These are phyloP conservation scores for Metarhizium robertsii DNA, from an alignment of 2,329 filamentous ascomycete genomes.

Conservation along the genomic window DNA sequence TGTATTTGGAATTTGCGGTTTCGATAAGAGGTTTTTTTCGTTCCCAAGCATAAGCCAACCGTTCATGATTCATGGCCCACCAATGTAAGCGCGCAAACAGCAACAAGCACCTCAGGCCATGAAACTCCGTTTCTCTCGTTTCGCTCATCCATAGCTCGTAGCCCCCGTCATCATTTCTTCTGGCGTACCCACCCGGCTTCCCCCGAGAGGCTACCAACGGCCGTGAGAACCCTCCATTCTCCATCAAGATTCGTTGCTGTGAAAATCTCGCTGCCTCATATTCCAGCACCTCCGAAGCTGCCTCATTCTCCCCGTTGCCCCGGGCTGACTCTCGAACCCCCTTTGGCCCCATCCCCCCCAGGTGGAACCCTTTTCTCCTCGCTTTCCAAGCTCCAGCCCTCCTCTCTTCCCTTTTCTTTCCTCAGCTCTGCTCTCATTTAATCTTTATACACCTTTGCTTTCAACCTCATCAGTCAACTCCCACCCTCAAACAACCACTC, in stretches of 20 bases:
- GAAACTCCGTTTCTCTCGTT: constrained; percentile 8
- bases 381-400: constrained; percentile 25
- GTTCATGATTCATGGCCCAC: constrained; percentile 9
- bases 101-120: constrained; percentile 21
- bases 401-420: constrained; percentile 32
- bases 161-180: constrained; percentile 14
- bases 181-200: constrained; percentile 25
- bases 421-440: constrained; percentile 19
- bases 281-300: constrained; percentile 5
- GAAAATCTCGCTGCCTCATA: constrained; percentile 22
- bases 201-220: constrained; percentile 22
- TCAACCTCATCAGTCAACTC: constrained; percentile 22
- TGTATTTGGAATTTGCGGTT: not conserved
- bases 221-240: constrained; percentile 10
- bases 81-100: constrained; percentile 5
- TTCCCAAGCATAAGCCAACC: not conserved
- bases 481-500: constrained; percentile 16
- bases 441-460: constrained; percentile 24
- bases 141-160: constrained; percentile 7
- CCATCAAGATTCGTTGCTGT: constrained; percentile 16
- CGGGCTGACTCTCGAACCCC: constrained; percentile 26
- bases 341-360: constrained; percentile 17
- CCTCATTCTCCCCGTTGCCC: constrained; percentile 23
- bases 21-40: not conserved
- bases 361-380: constrained; percentile 25